Percentiles rank a stretch among this genome's conserved stretches.
Conservation (phyloP, 352 stramenopile species). For the Halophytophthora batemanensis region DNA sequence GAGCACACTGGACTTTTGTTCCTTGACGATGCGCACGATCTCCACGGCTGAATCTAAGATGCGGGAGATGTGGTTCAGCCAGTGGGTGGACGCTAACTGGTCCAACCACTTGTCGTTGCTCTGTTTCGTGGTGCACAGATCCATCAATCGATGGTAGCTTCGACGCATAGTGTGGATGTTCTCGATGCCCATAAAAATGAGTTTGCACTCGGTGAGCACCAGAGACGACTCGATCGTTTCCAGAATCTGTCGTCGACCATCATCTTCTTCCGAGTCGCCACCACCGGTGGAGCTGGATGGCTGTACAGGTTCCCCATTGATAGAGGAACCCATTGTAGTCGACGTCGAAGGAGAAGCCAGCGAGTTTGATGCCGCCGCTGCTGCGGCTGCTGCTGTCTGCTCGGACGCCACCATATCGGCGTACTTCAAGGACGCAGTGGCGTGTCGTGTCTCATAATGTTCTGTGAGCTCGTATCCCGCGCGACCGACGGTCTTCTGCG, state of each 20-base stretch:
- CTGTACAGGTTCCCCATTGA: constrained; percentile 17
- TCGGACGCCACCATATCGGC: constrained; percentile 56
- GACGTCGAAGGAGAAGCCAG: neutral
- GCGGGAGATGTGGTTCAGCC: constrained; percentile 74
- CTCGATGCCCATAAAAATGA: constrained; percentile 90
- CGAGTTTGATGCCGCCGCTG: constrained; percentile 14
- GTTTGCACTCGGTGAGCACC: constrained; percentile 74
- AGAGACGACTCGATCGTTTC: constrained; percentile 48
- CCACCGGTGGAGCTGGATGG: constrained; percentile 4
- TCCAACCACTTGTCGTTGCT: constrained; percentile 81
- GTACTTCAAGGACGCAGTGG: constrained; percentile 58
- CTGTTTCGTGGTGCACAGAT: constrained; percentile 64
- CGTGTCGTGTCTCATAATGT: constrained; percentile 73
- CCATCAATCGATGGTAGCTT: constrained; percentile 72
- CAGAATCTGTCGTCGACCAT: constrained; percentile 23
- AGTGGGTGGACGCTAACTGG: constrained; percentile 65
- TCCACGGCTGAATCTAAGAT: constrained; percentile 83
- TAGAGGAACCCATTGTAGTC: constrained; percentile 3
- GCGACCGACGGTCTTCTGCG: constrained; percentile 87
- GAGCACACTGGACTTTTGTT: constrained; percentile 91
- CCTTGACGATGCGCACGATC: constrained; percentile 76
- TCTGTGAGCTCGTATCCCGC: constrained; percentile 88
- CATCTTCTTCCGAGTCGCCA: constrained; percentile 13
- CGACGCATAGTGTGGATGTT: constrained; percentile 93
- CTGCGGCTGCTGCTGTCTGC: constrained; percentile 19